A percentile compares a stretch with the other conserved stretches of the same genome.
Evolutionary conservation across 257 asterid species (phyloP).

Genomic region (Nyctanthes arbortristis): DNA sequence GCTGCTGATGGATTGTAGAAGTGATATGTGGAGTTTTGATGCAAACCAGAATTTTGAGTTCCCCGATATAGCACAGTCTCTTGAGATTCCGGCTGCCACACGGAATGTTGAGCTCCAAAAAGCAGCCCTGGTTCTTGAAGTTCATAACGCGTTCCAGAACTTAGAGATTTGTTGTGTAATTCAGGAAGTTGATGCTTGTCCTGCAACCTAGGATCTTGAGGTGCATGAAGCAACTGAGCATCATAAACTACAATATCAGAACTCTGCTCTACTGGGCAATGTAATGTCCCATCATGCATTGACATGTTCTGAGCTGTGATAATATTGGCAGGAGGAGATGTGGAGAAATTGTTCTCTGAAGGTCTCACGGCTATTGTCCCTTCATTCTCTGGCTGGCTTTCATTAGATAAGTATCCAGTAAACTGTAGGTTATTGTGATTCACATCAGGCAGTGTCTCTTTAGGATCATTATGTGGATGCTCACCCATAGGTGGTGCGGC

Average conservation of each 20-base stretch:
- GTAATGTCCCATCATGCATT: constrained; percentile 27
- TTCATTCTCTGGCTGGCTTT: constrained; percentile 27
- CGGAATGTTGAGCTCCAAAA: constrained; percentile 28
- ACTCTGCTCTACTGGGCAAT: constrained; percentile 32
- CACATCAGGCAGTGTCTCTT: constrained; percentile 32
- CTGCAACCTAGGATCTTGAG: constrained; percentile 28
- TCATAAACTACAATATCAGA: constrained; percentile 33
- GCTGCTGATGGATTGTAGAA: constrained; percentile 35
- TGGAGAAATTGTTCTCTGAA: constrained; percentile 28
- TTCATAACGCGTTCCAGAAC: constrained; percentile 31
- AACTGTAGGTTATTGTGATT: constrained; percentile 26
- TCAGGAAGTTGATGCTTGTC: constrained; percentile 27
- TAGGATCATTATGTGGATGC: constrained; percentile 32
- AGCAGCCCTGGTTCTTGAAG: constrained; percentile 28
- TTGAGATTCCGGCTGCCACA: constrained; percentile 38
- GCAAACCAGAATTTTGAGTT: constrained; percentile 36
- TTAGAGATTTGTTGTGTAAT: constrained; percentile 23
- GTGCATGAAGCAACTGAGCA: constrained; percentile 26
- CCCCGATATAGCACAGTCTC: constrained; percentile 29
- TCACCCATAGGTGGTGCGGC: constrained; percentile 36
- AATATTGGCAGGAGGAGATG: constrained; percentile 38
- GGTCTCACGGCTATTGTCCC: constrained; percentile 25
- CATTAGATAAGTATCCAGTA: constrained; percentile 28
- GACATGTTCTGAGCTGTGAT: constrained; percentile 14
- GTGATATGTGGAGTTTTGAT: constrained; percentile 35